Conservation (phyloP, 768 basidiomycete genomes). For the Crucibulum laeve region DNA sequence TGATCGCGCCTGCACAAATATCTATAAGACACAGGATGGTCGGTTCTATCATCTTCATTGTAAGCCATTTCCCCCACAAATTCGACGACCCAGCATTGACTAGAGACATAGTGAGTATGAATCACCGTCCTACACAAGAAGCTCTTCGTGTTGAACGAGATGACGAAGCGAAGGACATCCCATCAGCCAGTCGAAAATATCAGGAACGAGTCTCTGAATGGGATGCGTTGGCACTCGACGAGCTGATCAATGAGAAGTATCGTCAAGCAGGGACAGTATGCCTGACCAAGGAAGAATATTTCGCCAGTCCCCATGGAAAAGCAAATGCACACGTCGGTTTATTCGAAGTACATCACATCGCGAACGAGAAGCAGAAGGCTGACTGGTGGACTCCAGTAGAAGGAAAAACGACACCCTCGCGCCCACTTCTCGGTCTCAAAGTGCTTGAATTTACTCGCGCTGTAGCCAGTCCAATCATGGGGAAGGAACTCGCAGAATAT, state of each 20-base stretch:
- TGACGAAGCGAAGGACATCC: constrained; percentile 3
- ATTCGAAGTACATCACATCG: constrained; percentile 15
- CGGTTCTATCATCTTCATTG: constrained; percentile 19
- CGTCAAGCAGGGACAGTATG: constrained; percentile 21
- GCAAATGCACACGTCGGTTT: constrained; percentile 20
- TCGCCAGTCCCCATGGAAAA: constrained; percentile 14
- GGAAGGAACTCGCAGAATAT: constrained; percentile 19
- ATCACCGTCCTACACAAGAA: constrained; percentile 5
- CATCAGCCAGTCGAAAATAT: constrained; percentile 7
- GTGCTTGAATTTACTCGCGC: constrained; percentile 23
- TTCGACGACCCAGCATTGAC: not conserved
- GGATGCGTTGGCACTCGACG: constrained; percentile 11
- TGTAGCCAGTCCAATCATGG: constrained; percentile 18
- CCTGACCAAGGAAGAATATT: constrained; percentile 15
- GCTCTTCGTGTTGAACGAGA: constrained; percentile 5
- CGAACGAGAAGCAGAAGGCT: constrained; percentile 12
- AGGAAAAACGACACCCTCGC: constrained; percentile 4
- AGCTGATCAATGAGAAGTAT: constrained; percentile 15
- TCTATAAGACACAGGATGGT: constrained; percentile 19
- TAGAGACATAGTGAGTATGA: constrained; percentile 9
- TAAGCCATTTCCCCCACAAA: not conserved
- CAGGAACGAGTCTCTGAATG: constrained; percentile 8
- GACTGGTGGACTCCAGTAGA: constrained; percentile 14
- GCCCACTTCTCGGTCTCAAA: constrained; percentile 20
- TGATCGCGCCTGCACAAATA: constrained; percentile 14